Base-by-base conservation (phyloP, 495 filamentous ascomycete genomes). In the Terfezia boudieri region DNA sequence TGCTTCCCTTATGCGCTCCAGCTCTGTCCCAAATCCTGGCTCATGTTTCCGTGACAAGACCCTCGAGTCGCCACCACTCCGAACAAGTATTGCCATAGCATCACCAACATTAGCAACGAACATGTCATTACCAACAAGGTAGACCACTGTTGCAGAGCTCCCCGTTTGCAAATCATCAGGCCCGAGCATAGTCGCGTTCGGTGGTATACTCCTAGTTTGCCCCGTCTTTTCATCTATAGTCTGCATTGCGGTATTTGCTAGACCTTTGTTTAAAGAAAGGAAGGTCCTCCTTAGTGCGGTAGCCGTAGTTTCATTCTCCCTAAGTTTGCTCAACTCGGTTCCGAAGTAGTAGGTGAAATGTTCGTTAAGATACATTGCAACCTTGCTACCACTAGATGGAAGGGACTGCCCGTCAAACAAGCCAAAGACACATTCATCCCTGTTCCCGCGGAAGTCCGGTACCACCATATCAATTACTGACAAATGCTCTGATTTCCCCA, bases 401-500 rank as follows among this genome's bases (percentile, higher is more conserved):
- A 86, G 70, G 10, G 79, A 74, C 64, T 94, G 84, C 2, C 90
- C 90, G 66, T 99, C 90, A 61, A 99, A 99, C 71, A 99, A 77
- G 2, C 90, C 90, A 38, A 96, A 68, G 38, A 99, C 71, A 12
- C 81, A 90, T 64, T 96, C 87, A 52, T 84, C 80, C 57, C 94
- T 85, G 51, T 82, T 83, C n/a, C 84, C 86, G 62, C 86, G 84
- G 64, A 95, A 83, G 23, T 84, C 79, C 1, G 92, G 92, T 36
- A 96, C 84, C 43, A 96, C 86, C 72, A 99, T 82, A 68, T 99
- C 90, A 49, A 96, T 83, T n/a, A 87, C 94, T 9, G 92, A 95
- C 8, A 99, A 67, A 66, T 99, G 90, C 62, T 96, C 87, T 60
- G 86, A 86, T 59, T 76, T 82, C 14, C 90, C 90, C 3, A 99